A percentile compares a stretch with the other conserved stretches of the same genome.
Conservation (phyloP, 257 asterid species). For the Nicotiana undulata region DNA sequence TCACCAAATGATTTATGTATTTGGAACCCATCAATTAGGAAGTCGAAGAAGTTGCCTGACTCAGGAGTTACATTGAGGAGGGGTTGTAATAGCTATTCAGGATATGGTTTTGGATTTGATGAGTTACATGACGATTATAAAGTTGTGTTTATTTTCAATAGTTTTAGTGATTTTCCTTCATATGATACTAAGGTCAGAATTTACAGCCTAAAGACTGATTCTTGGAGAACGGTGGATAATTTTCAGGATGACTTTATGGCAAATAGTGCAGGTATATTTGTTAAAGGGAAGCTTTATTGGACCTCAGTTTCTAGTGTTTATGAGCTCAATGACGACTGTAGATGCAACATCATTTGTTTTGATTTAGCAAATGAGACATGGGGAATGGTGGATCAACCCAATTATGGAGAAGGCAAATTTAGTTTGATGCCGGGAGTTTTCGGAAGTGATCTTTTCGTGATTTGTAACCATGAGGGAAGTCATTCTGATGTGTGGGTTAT, state of each 20-base stretch:
- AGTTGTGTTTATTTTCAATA: neutral
- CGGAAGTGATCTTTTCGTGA: neutral
- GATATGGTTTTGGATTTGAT: neutral
- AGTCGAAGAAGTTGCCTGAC: neutral
- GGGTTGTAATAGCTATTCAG: neutral
- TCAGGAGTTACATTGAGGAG: neutral
- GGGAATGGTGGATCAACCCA: neutral
- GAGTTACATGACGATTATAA: neutral
- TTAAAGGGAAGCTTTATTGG: neutral
- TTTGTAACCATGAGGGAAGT: neutral
- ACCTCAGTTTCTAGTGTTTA: neutral
- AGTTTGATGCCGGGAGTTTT: too few relatives aligned
- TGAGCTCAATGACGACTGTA: too few relatives aligned
- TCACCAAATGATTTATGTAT: too few relatives aligned
- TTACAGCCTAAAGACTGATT: neutral
- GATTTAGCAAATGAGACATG: neutral
- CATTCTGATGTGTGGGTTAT: neutral
- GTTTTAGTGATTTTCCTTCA: too few relatives aligned
- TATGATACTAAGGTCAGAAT: neutral
- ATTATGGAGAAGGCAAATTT: neutral
- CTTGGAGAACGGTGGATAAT: neutral
- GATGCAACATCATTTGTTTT: neutral
- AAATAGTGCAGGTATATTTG: neutral
- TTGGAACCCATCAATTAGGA: neutral
- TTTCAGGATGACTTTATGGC: too few relatives aligned